Evolutionary conservation across 164 flowering plant species (phyloP).

Genomic region (Liquidambar formosana): DNA sequence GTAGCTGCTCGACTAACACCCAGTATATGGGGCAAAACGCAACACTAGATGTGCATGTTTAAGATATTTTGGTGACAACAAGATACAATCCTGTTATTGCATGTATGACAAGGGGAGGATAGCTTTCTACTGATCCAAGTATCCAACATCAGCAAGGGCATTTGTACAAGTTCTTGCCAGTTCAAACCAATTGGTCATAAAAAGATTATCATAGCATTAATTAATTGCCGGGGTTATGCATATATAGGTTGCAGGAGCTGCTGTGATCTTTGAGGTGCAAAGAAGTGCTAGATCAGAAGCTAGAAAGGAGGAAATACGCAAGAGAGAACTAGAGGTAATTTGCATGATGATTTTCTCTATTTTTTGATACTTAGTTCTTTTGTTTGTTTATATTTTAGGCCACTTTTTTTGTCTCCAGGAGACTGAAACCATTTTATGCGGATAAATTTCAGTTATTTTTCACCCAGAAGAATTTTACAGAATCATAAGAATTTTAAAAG

Average conservation of each 20-base stretch:
- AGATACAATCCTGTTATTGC: no score
- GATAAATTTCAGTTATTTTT: background rate
- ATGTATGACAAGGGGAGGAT: no score
- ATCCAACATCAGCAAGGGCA: no score
- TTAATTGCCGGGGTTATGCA: background rate
- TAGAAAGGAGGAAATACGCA: slow-evolving; percentile 59
- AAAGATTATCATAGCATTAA: background rate
- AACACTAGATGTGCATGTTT: no score
- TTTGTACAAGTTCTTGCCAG: background rate
- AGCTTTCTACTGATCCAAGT: background rate
- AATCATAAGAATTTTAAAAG: no score
- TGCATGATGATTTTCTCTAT: background rate
- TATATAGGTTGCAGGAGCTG: slow-evolving; percentile 52
- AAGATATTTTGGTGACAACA: no score
- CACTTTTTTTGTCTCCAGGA: background rate
- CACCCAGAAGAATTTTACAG: no score
- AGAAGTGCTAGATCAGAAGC: slow-evolving; percentile 68
- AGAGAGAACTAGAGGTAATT: slow-evolving; percentile 52
- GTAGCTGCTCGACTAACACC: background rate
- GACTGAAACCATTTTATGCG: no score
- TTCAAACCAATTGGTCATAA: background rate
- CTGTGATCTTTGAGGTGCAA: slow-evolving; percentile 59
- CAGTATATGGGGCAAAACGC: no score
- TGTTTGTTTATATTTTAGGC: background rate
- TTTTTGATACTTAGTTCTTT: background rate